phyloP scores from a whole-genome alignment of 352 stramenopile genomes.

The Plasmopara muralis region DNA sequence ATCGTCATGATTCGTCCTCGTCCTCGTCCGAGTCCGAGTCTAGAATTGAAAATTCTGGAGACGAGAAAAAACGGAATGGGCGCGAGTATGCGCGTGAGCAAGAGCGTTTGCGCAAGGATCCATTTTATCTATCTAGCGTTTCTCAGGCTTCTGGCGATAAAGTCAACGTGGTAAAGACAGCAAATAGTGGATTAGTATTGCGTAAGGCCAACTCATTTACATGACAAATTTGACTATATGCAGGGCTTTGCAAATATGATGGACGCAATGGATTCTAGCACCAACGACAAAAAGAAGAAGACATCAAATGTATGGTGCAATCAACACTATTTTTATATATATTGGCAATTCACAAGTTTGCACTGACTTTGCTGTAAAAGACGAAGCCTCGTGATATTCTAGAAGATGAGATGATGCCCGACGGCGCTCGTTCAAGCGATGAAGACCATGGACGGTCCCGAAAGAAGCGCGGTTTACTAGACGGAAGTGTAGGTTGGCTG shows the following conservation, averaged over 20 bases:
- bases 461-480: conserved; percentile 37
- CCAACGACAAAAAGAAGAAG: conserved; percentile 70
- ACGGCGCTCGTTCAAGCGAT: conserved; percentile 61
- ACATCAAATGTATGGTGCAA: conserved; percentile 36
- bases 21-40: conserved; percentile 28
- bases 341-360: neutral
- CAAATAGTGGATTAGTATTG: neutral
- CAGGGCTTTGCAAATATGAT: conserved; percentile 79
- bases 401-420: conserved; percentile 76
- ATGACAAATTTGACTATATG: neutral
- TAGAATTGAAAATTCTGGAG: conserved; percentile 30
- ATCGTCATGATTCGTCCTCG: conserved; percentile 19
- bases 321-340: neutral
- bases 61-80: conserved; percentile 37
- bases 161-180: conserved; percentile 23
- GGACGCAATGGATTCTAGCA: conserved; percentile 50
- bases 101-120: conserved; percentile 64
- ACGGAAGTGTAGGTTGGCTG: conserved; percentile 30
- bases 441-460: conserved; percentile 47
- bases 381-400: conserved; percentile 49
- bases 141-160: conserved; percentile 25
- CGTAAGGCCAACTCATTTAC: neutral
- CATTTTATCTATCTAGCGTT: conserved; percentile 66
- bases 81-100: conserved; percentile 46
- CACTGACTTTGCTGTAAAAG: conserved; percentile 6